Evolutionary conservation across 768 basidiomycete species (phyloP), one percentile per base, ranked within the genome.

Genomic region (Cystofilobasidium macerans): DNA sequence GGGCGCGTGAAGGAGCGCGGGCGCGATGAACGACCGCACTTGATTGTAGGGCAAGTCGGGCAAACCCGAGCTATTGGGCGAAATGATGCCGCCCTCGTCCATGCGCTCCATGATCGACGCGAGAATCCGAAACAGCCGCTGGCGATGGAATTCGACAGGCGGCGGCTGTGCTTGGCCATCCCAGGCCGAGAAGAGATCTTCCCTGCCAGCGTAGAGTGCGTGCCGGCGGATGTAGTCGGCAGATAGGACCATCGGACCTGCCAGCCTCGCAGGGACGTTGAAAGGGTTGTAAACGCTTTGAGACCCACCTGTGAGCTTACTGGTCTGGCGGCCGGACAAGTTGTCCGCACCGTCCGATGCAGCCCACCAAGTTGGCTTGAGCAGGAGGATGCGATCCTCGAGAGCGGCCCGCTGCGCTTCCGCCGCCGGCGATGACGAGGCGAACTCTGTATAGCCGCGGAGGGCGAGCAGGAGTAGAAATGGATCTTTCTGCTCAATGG

Each of bases 381-480:
- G n/a, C 22, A 6, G 38, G 28, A 42, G 58, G 13, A 60, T 35
- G 24, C 7, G 33, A 26, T 14, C 5, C 38, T 60, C 58, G 28
- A 43, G 8, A 20, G 28, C 40, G 18, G 26, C 51, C 14, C 51
- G 51, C 43, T 43, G 26, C 4, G 38, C 24, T 12, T 45, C 28
- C 13, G 38, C 33, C 7, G 3, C 24, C 4, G 33, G 38, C 16
- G 28, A 35, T 6, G 24, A 1, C 7, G 22, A 38, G 8, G 58
- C 26, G 30, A 43, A 60, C 28, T 20, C 28, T 1, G 58, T 38
- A 40, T 24, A 60, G 13, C 38, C 58, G 58, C 58, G 58, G 24
- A 60, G 58, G 16, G 58, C 38, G 11, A 60, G n/a, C 26, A 60
- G 58, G 22, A 60, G 58, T 1, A 60, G 18, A n/a, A 42, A 24